phyloP scores from a whole-genome alignment of 345 rosid genomes.

The Euclidium syriacum region DNA sequence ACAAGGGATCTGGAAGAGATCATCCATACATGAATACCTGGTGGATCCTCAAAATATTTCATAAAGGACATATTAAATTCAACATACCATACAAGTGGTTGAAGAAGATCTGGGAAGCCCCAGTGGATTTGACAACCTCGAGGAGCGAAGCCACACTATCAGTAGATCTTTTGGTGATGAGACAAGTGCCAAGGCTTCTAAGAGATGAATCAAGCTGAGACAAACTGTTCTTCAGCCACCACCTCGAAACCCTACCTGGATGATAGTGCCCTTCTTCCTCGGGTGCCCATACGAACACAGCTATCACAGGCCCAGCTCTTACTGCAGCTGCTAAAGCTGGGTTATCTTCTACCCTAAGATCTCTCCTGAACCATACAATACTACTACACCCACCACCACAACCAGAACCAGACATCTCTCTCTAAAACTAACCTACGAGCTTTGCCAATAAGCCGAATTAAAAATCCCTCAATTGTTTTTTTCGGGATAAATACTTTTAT shows the following conservation, averaged over 20 bases:
- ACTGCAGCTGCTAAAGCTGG: conserved; percentile 94
- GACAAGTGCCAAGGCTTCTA: conserved; percentile 77
- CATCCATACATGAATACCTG: too few relatives aligned
- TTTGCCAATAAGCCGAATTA: conserved; percentile 30
- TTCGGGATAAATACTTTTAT: neutral
- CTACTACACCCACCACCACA: conserved; percentile 54
- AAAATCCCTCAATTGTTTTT: conserved; percentile 14
- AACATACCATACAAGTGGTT: conserved; percentile 95
- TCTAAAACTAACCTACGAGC: neutral
- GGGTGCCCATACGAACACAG: conserved; percentile 87
- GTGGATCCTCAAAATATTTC: too few relatives aligned
- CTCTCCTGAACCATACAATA: conserved; percentile 98
- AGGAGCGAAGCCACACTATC: conserved; percentile 80
- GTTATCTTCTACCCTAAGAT: conserved; percentile 94
- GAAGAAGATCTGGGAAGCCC: conserved; percentile 93
- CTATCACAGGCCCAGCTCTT: conserved; percentile 76
- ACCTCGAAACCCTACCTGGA: conserved; percentile 96
- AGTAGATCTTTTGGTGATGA: conserved; percentile 82
- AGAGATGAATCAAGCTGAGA: conserved; percentile 86
- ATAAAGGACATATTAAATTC: too few relatives aligned
- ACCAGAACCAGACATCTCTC: conserved; percentile 52
- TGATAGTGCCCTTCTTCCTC: conserved; percentile 87
- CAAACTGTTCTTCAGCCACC: conserved; percentile 98
- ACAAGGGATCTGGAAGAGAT: conserved; percentile 88
- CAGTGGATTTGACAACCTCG: conserved; percentile 74